Conservation (phyloP, 352 stramenopile species). For the Vaucheria bursata region DNA sequence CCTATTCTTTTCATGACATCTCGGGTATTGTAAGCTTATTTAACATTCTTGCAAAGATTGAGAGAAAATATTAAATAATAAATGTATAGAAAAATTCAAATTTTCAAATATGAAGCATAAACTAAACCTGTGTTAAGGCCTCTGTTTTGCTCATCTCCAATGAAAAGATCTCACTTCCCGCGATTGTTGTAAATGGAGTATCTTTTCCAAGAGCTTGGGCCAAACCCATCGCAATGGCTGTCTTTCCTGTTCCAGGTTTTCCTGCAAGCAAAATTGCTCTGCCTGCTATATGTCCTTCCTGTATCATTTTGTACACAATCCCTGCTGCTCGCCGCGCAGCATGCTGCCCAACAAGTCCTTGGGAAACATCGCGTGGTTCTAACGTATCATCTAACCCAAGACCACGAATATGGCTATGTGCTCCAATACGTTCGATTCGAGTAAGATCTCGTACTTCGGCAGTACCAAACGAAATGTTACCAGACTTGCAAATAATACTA, state of each 20-base stretch:
- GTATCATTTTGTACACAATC: conserved; percentile 96
- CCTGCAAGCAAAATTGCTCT: conserved; percentile 89
- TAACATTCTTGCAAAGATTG: no score
- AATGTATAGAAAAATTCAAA: conserved; percentile 28
- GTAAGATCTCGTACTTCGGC: conserved; percentile 89
- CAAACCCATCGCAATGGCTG: conserved; percentile 90
- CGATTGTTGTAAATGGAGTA: conserved; percentile 97
- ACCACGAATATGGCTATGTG: conserved; percentile 95
- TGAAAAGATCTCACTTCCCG: conserved; percentile 96
- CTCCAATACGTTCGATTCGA: conserved; percentile 94
- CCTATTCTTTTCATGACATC: no score
- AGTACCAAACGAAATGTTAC: conserved; percentile 33
- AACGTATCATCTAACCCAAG: conserved; percentile 93
- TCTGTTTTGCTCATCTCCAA: conserved; percentile 99
- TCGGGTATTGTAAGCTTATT: no score
- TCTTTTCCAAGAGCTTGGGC: conserved; percentile 82
- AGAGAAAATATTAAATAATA: background rate
- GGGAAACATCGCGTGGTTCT: conserved; percentile 77
- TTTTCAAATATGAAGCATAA: conserved; percentile 85
- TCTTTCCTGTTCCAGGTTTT: conserved; percentile 91
- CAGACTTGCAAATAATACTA: conserved; percentile 11
- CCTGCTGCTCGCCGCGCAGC: conserved; percentile 72
- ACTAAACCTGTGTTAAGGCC: conserved; percentile 94
- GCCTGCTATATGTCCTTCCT: conserved; percentile 93
- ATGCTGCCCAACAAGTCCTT: conserved; percentile 94